Conservation (phyloP, 345 rosid species). For the Eutrema japonicum region DNA sequence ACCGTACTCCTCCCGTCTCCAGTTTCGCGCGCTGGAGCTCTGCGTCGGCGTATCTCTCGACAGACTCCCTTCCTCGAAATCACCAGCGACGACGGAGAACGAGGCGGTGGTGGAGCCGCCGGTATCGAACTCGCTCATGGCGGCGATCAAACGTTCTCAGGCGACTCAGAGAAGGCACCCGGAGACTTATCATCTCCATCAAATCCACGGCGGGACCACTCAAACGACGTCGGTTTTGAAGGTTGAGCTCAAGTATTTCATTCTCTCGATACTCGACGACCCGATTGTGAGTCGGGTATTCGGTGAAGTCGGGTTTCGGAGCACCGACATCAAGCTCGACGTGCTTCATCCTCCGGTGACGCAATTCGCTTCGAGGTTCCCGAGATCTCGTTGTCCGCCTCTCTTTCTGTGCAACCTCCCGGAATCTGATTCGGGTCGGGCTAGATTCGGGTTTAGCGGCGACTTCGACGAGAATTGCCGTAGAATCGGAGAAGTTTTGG, state of each 20-base stretch:
- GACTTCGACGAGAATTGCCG: slow-evolving; percentile 53
- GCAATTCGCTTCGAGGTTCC: slow-evolving; percentile 41
- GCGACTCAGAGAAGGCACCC: slow-evolving; percentile 90
- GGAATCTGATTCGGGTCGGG: slow-evolving; percentile 48
- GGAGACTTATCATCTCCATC: slow-evolving; percentile 74
- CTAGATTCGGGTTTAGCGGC: slow-evolving; percentile 40
- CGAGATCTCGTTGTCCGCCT: slow-evolving; percentile 51
- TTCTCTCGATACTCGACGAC: slow-evolving; percentile 70
- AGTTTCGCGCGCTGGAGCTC: slow-evolving; percentile 69
- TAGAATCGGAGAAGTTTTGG: slow-evolving; percentile 53
- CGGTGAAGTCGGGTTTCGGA: slow-evolving; percentile 71
- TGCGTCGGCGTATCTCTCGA: slow-evolving; percentile 68
- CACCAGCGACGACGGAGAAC: slow-evolving; percentile 1
- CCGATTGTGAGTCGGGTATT: slow-evolving; percentile 73
- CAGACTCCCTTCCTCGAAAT: slow-evolving; percentile 53
- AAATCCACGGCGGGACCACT: slow-evolving; percentile 42
- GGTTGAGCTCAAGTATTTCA: slow-evolving; percentile 64
- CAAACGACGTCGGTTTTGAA: slow-evolving; percentile 53
- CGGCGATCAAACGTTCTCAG: slow-evolving; percentile 90
- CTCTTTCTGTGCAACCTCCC: slow-evolving; percentile 53
- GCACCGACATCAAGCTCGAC: slow-evolving; percentile 63
- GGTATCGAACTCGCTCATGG: slow-evolving; percentile 85
- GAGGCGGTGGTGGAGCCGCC: slow-evolving; percentile 54
- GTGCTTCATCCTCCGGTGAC: slow-evolving; percentile 61
- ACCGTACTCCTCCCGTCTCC: slow-evolving; percentile 55